Conservation (phyloP, 2,329 filamentous ascomycete genomes). For the Colletotrichum liaoningense region DNA sequence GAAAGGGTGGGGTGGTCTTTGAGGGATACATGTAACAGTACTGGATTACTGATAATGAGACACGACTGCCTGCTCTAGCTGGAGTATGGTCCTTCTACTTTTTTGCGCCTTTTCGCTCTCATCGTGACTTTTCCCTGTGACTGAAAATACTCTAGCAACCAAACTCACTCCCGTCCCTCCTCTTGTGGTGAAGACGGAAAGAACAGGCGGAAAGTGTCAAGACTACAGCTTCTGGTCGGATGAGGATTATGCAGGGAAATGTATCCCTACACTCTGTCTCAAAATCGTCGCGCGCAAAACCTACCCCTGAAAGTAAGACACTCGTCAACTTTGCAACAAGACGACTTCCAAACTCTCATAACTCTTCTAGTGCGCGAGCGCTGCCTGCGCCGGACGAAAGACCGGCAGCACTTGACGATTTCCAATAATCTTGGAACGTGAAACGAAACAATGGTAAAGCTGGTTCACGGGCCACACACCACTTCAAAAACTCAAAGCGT, state of each 20-base stretch:
- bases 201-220: background rate
- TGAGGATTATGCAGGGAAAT: background rate
- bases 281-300: too few species aligned
- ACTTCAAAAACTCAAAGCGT: slow-evolving; percentile 4
- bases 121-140: too few species aligned
- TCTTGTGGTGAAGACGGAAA: too few species aligned
- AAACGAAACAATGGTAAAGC: slow-evolving; percentile 23
- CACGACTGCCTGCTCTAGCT: slow-evolving; percentile 33
- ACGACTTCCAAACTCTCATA: background rate
- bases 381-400: background rate
- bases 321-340: background rate
- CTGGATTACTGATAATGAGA: slow-evolving; percentile 35
- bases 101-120: too few species aligned
- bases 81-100: slow-evolving; percentile 30
- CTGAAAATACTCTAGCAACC: too few species aligned
- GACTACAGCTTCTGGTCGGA: background rate
- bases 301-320: background rate
- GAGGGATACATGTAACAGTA: slow-evolving; percentile 29
- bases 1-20: slow-evolving; percentile 24
- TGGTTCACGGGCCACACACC: slow-evolving; percentile 7
- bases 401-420: background rate
- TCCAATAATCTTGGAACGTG: background rate
- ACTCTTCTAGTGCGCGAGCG: background rate
- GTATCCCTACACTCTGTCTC: background rate
- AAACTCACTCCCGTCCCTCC: too few species aligned